A percentile compares a stretch with the other conserved stretches of the same genome.
phyloP scores from a whole-genome alignment of 2,329 filamentous ascomycete genomes.

The Nectriaceae sp. region DNA sequence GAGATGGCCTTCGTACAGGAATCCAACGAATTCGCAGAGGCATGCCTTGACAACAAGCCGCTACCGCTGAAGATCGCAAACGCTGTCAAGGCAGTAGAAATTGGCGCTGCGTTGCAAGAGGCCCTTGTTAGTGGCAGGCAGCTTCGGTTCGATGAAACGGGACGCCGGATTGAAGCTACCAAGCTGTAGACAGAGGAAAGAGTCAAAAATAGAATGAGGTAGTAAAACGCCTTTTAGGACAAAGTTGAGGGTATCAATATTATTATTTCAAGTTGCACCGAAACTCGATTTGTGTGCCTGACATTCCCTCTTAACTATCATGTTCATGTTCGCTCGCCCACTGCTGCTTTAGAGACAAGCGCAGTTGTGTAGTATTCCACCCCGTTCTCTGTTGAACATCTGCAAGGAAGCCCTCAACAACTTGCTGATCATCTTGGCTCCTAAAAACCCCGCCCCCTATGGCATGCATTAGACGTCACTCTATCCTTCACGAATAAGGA shows the following conservation, averaged over 20 bases:
- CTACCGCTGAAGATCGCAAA: conserved; percentile 32
- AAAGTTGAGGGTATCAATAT: not conserved
- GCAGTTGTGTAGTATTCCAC: conserved; percentile 15
- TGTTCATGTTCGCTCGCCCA: conserved; percentile 10
- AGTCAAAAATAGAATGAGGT: not conserved
- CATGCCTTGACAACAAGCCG: conserved; percentile 9
- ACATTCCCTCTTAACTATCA: not conserved
- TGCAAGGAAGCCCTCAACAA: conserved; percentile 13
- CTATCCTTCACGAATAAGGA: not conserved
- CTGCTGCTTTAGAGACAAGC: conserved; percentile 11
- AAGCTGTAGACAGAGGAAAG: conserved; percentile 13
- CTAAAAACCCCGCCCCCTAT: conserved; percentile 17
- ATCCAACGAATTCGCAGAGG: conserved; percentile 13
- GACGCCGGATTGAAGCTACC: conserved; percentile 13
- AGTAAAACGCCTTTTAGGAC: not conserved
- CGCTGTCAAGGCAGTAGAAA: conserved; percentile 11
- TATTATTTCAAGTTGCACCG: not conserved
- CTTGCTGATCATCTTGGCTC: conserved; percentile 14
- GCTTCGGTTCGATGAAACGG: conserved; percentile 15
- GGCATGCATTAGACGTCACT: not conserved
- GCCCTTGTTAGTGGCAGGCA: conserved; percentile 12
- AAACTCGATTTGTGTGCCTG: not conserved
- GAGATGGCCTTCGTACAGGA: conserved; percentile 13
- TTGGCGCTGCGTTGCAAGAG: conserved; percentile 13
- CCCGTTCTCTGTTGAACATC: conserved; percentile 15